Evolutionary conservation across 2,329 filamentous ascomycete species (phyloP).

Genomic region (Clarireedia paspali): DNA sequence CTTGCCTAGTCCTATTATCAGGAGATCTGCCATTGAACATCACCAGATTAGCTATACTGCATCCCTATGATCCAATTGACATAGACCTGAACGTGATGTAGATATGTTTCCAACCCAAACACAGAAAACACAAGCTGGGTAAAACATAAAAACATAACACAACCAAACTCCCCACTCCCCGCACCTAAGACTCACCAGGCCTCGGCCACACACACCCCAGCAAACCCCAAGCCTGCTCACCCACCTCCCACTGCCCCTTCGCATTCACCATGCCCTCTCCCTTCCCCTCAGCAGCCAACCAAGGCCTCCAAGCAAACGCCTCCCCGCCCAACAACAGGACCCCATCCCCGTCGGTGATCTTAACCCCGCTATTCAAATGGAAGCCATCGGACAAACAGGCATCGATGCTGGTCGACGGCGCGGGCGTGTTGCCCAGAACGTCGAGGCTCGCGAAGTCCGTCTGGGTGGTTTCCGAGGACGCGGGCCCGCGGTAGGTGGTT

Average conservation of each 20-base stretch:
- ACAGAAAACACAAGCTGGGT: not conserved
- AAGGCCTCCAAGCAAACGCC: conserved; percentile 83
- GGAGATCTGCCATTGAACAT: conserved; percentile 51
- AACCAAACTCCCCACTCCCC: too few species aligned
- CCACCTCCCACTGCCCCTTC: conserved; percentile 76
- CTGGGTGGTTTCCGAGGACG: conserved; percentile 51
- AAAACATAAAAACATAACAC: not conserved
- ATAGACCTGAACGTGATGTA: not conserved
- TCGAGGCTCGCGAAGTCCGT: conserved; percentile 72
- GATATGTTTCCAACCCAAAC: not conserved
- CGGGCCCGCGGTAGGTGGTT: conserved; percentile 46
- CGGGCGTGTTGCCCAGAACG: conserved; percentile 66
- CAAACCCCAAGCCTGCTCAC: conserved; percentile 62
- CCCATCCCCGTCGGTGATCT: conserved; percentile 52
- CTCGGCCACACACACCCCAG: conserved; percentile 78
- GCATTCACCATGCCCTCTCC: conserved; percentile 53
- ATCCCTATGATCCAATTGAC: not conserved
- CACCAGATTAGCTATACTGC: too few species aligned
- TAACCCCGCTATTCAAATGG: conserved; percentile 69
- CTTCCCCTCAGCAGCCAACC: conserved; percentile 42
- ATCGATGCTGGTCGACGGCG: conserved; percentile 77
- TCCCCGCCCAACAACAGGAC: conserved; percentile 78
- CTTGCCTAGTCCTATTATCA: conserved; percentile 81
- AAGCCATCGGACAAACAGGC: conserved; percentile 79
- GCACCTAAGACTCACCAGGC: conserved; percentile 55